Evolutionary conservation across 176 grass and related monocot genomes (phyloP), one percentile per base, ranked within the genome.

Genomic region (Phyllostachys edulis): DNA sequence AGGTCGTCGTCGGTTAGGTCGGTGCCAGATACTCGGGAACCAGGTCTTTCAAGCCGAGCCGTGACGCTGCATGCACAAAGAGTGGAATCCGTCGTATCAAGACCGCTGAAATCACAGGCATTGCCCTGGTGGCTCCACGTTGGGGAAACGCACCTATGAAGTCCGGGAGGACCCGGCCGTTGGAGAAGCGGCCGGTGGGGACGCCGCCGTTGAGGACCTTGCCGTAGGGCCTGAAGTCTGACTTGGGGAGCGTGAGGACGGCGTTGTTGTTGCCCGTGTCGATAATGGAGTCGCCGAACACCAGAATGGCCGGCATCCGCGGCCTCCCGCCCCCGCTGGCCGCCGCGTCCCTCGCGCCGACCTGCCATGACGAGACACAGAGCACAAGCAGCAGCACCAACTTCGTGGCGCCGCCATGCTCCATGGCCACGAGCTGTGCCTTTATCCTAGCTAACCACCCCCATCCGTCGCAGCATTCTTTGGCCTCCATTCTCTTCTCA

Each of bases 241-340:
- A 21, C 71, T 27, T 90, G 63, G 75, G 80, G 71, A 87, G 44
- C 67, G 91, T 90, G 34, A 63, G 62, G 20, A 90, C 6, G 20
- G 32, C 80, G 75, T 92, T 90, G 87, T 92, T 92, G 85, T 92
- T 92, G 63, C 91, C 91, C 20, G 91, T 72, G 72, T 92, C 87
- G 37, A 92, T 80, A 63, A 92, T 81, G 45, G 91, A 92, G 91
- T 92, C 87, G 63, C 91, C 91, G 62, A 92, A 92, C 75, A 76
- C 91, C 55, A 87, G 46, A 67, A 92, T 21, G 65, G 76, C 91
- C 41, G 91, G 87, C 68, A 90, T 84, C 67, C 42, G 45, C 41
- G 87, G 84, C 73, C 73, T 64, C 12, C 61, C 9, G 12, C n/a
- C 5, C 2, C 45, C 37, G 21, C 34, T 44, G 13, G 8, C 54